These are phyloP conservation scores for Leccinum subrobustum DNA, from an alignment of 1,284 basidiomycete genomes.

Conservation along the genomic window DNA sequence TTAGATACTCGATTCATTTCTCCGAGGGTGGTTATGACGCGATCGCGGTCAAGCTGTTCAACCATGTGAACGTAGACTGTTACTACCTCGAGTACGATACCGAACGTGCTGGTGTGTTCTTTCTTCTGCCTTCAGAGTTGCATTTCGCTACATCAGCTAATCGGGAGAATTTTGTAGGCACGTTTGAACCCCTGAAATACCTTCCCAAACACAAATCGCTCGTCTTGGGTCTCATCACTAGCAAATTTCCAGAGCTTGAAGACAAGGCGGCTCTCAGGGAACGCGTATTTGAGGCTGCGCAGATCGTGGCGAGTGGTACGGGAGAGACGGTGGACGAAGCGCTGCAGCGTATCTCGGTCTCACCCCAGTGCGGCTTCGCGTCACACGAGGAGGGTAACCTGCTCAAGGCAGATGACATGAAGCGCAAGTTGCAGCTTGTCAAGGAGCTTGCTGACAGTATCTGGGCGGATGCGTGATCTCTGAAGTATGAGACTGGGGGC, in stretches of 20 bases:
- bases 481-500: no score
- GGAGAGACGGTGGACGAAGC: slow-evolving; percentile 54
- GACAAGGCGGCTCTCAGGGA: slow-evolving; percentile 54
- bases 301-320: slow-evolving; percentile 51
- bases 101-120: slow-evolving; percentile 56
- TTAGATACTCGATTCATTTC: slow-evolving; percentile 64
- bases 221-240: slow-evolving; percentile 74
- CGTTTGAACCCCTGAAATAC: slow-evolving; percentile 62
- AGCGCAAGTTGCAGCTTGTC: slow-evolving; percentile 23
- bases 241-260: slow-evolving; percentile 69
- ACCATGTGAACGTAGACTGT: slow-evolving; percentile 68
- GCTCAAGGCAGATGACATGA: slow-evolving; percentile 23
- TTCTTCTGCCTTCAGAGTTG: fast-evolving
- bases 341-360: slow-evolving; percentile 63
- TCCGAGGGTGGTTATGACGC: slow-evolving; percentile 72
- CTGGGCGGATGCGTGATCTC: slow-evolving; percentile 25
- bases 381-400: slow-evolving; percentile 64
- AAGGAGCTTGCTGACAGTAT: slow-evolving; percentile 25
- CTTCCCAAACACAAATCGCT: slow-evolving; percentile 68
- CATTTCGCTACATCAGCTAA: background rate
- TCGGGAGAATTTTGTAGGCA: slow-evolving; percentile 11
- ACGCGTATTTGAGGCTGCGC: slow-evolving; percentile 65
- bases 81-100: slow-evolving; percentile 85
- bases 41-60: slow-evolving; percentile 76
- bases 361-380: slow-evolving; percentile 76